Evolutionary conservation across 2,329 filamentous ascomycete species (phyloP), one percentile per base, ranked within the genome.

Genomic region (Exophiala xenobiotica): DNA sequence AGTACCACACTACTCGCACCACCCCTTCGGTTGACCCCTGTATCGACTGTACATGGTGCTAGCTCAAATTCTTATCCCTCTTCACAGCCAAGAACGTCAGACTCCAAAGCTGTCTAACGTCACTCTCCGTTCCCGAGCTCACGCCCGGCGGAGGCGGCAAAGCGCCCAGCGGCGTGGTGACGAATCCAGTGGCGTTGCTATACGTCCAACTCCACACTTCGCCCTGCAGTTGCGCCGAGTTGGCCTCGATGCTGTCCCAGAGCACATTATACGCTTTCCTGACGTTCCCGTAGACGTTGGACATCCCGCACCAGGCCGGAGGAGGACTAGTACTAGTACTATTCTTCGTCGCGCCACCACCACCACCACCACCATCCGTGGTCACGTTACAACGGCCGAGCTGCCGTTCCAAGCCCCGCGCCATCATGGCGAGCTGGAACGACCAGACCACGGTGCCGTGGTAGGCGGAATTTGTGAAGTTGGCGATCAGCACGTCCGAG

Each of bases 161-260:
- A 1, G 71, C 70, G 0, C 79, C 80, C 42, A 83, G 63, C 19
- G 78, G 75, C 46, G 72, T 73, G 38, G 76, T 74, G 27, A 72
- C 58, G 60, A 78, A 83, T 6, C 66, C 74, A 3, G 55, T 59
- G 14, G 33, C 35, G 53, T 75, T 67, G 20, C 65, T 66, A 54
- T 80, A 84, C 6, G 71, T 70, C 81, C 81, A 86, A 44, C 76
- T 81, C 82, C 83, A 85, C 0, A 85, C 79, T 61, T 86, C 82
- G 1, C 70, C 71, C 51, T 76, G 78, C 11, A 86, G 64, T 47
- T 79, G 71, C 2, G 64, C 67, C 2, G 58, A 54, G 52, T 85
- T 86, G 0, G 68, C 69, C 23, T 84, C 79, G 24, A 86, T 82
- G 0, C 76, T 68, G 58, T 83, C 76, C 82, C 82, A 86, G 0